Evolutionary conservation across 2,329 filamentous ascomycete species (phyloP), one percentile per base, ranked within the genome.

Genomic region (Pestalotiopsis fici): DNA sequence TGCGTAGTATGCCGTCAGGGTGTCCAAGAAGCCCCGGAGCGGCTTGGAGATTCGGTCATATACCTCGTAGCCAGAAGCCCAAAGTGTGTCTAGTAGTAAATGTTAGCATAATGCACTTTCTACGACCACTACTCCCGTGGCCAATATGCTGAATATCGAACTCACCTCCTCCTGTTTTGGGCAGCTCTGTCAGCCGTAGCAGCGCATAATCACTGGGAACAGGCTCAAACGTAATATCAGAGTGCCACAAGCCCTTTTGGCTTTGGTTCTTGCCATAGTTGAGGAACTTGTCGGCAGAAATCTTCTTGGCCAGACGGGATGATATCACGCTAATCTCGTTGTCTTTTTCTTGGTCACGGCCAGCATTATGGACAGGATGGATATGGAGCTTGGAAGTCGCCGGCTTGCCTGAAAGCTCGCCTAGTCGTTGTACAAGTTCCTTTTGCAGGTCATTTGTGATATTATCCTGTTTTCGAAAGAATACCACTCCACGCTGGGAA

Each of bases 401-500:
- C 0, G 88, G 88, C 68, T 88, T 88, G 66, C 87, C 87, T 0
- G 85, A 83, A 0, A 90, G 81, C 74, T 88, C 79, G 12, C 89
- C 89, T 0, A 91, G 83, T 0, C 85, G 82, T 59, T 90, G 83
- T 23, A 89, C 87, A 0, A 93, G 82, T 65, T 89, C 80, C 78
- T 93, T 93, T 73, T 91, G 89, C 2, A 90, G 83, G 1, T 88
- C 87, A 73, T 91, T 86, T 70, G 83, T 85, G 47, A 92, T 78
- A 43, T 82, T 80, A 73, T 90, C 82, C 70, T 93, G 90, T 35
- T 86, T 84, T 23, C 90, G 86, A 79, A 93, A 91, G 80, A 92
- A 91, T 37, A 92, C 89, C 3, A 93, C 90, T 11, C 90, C 90
- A 0, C 90, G 86, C 68, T 88, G 86, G 1, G 90, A 92, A 70